Evolutionary conservation across 2,329 filamentous ascomycete genomes (phyloP), one percentile per base, ranked within the genome.

Genomic region (Lachnellula arida): DNA sequence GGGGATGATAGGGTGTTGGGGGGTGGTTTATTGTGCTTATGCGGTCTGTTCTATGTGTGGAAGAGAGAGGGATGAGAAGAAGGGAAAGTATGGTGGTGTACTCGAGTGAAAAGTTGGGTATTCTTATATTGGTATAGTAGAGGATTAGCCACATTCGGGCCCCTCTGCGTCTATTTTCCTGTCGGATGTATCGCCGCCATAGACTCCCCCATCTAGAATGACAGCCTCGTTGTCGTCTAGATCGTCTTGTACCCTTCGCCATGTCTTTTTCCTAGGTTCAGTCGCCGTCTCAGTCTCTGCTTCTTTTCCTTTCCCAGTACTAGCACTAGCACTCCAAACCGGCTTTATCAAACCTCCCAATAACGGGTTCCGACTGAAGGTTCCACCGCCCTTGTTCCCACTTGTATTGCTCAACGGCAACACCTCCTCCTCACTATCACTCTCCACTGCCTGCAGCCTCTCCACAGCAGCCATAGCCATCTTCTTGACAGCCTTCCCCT

Each of bases 401-500:
- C 57, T 64, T 5, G 40, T 53, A 22, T 59, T 57, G 14, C 43
- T 52, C 25, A 59, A 39, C 14, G 46, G 55, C 32, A 52, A 42
- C 7, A 60, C 62, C n/a, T 69, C 65, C 6, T 68, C 61, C 46
- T 67, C 62, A 39, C 60, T 57, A 37, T 65, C 62, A 2, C 55
- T 53, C 37, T 53, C 51, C 19, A 47, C 28, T 25, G 58, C 35
- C 12, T 58, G 48, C 17, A 64, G 63, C 37, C 58, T 60, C 48
- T 69, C 67, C 15, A 68, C 55, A n/a, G 60, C 58, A 4, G 58
- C 64, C 65, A 67, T 64, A 3, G 34, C 63, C 65, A 69, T 66
- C 46, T 61, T 66, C 63, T 68, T 71, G 6, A 71, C 60, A 8
- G 88, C 77, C 57, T 82, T 86, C 1, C 84, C 84, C 2, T 81